These are phyloP conservation scores for Rosa chinensis DNA, from an alignment of 306 rosid species.

Conservation along the genomic window DNA sequence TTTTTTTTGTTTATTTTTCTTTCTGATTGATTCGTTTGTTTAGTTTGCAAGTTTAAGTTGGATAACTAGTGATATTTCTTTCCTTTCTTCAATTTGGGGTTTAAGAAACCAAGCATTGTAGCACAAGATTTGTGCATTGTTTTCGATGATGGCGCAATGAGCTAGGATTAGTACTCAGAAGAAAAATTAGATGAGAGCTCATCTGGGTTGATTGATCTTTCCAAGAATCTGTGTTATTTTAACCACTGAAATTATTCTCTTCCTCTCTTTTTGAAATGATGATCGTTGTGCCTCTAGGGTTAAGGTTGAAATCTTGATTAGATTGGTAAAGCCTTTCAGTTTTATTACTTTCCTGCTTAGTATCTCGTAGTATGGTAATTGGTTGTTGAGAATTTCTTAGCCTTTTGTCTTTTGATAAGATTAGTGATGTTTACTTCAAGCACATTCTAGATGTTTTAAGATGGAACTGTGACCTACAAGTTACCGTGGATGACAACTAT, in stretches of 20 bases:
- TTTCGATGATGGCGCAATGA: background rate
- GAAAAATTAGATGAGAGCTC: too few species aligned
- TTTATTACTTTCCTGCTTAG: constrained; percentile 12
- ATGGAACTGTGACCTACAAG: constrained; percentile 10
- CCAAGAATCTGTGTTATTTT: background rate
- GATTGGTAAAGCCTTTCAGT: background rate
- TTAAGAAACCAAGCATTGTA: background rate
- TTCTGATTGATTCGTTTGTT: constrained; percentile 21
- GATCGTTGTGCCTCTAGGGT: background rate
- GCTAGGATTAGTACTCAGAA: background rate
- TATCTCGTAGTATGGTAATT: constrained; percentile 1
- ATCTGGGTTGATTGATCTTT: background rate
- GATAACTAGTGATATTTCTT: background rate
- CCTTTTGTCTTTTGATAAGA: constrained; percentile 7
- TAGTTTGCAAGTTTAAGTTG: constrained; percentile 36
- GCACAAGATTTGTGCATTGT: constrained; percentile 6
- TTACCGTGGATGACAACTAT: constrained; percentile 11
- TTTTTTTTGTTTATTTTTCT: constrained; percentile 26
- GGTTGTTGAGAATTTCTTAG: background rate
- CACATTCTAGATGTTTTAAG: constrained; percentile 13
- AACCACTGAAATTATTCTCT: background rate
- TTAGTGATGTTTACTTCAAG: constrained; percentile 6
- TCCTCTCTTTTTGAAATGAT: background rate
- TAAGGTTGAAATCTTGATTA: background rate
- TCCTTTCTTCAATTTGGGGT: background rate